Evolutionary conservation across 352 stramenopile genomes (phyloP), one percentile per base, ranked within the genome.

Genomic region (Phytophthora ramorum): DNA sequence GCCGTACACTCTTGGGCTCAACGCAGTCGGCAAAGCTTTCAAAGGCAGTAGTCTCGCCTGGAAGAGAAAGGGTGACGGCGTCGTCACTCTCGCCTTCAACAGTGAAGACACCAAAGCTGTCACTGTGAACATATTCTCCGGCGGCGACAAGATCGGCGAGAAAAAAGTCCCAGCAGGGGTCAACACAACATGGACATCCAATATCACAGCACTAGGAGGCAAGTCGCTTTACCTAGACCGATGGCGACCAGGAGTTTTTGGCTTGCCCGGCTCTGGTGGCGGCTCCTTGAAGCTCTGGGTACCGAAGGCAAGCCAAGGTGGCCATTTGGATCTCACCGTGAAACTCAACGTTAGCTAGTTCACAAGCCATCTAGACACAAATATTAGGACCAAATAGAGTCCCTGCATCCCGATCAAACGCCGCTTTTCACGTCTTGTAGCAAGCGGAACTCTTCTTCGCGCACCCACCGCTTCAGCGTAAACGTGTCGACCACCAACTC

Each of bases 371-470:
- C 24, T n/a, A 28, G 24, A 28, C 24, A 40, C 9, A n/a, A 40
- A 40, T 38, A 16, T 38, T 38, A 40, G 13, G n/a, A 38, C 34
- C 28, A 32, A 34, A 34, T 13, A 13, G 28, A 34, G 28, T 12
- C 7, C 7, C 28, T 10, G 28, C 28, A 34, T 34, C 28, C 7
- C 28, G 28, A 34, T 34, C 28, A 34, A 34, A 41, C n/a, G 0
- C 7, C 9, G 10, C 26, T 46, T 46, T 59, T 58, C 19, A 57
- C 45, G 10, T 78, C 69, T 41, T 76, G 58, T 1, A 85, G 55
- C 51, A 86, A 44, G 22, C 72, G 68, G 19, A 87, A 70, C 34
- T 83, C 65, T 56, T 87, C 78, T 62, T 84, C 72, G 14, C 73
- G 69, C 8, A 81, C 54, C 78, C 78, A 87, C 16, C 56, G 58